Evolutionary conservation across 768 basidiomycete species (phyloP).

Genomic region (Mycena floridula): DNA sequence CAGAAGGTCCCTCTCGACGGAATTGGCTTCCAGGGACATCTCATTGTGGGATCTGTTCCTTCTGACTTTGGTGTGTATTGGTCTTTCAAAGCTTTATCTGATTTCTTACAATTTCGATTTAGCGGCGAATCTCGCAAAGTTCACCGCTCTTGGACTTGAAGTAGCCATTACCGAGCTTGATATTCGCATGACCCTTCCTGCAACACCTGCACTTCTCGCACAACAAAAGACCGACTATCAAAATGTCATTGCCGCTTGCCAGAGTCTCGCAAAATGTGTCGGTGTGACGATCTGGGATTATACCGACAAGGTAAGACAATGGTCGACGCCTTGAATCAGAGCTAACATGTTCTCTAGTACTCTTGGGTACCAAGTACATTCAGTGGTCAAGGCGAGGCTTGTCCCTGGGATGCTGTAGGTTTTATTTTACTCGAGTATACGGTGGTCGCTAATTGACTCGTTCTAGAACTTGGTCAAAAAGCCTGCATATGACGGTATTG

Average conservation of each 20-base stretch:
- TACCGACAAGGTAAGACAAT: conserved; percentile 30
- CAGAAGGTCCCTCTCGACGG: conserved; percentile 52
- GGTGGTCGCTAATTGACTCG: conserved; percentile 26
- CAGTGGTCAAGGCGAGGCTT: conserved; percentile 30
- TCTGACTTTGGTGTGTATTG: conserved; percentile 12
- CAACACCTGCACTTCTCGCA: conserved; percentile 36
- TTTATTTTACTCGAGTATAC: conserved; percentile 2
- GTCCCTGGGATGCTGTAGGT: conserved; percentile 31
- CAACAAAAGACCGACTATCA: conserved; percentile 57
- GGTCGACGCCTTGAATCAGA: not conserved
- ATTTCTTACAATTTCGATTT: not conserved
- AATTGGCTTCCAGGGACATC: conserved; percentile 55
- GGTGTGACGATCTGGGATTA: conserved; percentile 43
- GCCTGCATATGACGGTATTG: conserved; percentile 34
- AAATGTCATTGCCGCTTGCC: conserved; percentile 50
- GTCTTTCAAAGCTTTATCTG: not conserved
- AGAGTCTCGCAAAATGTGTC: conserved; percentile 32
- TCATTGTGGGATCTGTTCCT: conserved; percentile 54
- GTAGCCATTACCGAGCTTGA: conserved; percentile 68
- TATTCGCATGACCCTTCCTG: conserved; percentile 52
- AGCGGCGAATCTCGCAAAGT: conserved; percentile 36
- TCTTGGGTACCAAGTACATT: conserved; percentile 34
- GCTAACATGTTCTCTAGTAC: conserved; percentile 18
- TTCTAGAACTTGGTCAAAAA: conserved; percentile 28
- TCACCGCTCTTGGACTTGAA: conserved; percentile 57